phyloP scores from a whole-genome alignment of 768 basidiomycete genomes.

The Psilocybe subaeruginosa region DNA sequence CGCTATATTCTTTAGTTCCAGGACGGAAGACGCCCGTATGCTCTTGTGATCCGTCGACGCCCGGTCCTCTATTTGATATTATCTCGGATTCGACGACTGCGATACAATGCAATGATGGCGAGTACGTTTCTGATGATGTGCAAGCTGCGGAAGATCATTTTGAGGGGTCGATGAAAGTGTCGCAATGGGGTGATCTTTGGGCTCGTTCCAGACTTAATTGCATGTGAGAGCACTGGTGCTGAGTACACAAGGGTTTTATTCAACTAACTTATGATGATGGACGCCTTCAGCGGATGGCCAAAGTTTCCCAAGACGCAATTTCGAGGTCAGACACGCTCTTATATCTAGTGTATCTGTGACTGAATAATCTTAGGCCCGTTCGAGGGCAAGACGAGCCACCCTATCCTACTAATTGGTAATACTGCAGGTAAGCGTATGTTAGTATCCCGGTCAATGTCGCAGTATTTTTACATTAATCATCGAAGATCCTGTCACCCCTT shows the following conservation, averaged over 20 bases:
- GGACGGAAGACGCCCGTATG: neutral
- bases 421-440: constrained; percentile 32
- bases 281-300: neutral
- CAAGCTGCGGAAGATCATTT: constrained; percentile 32
- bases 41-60: constrained; percentile 1
- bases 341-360: neutral
- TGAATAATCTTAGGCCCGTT: constrained; percentile 31
- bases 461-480: neutral
- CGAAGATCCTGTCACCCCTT: constrained; percentile 34
- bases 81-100: constrained; percentile 11
- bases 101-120: constrained; percentile 39
- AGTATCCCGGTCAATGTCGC: neutral
- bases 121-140: constrained; percentile 28
- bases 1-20: neutral
- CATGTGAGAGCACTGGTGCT: constrained; percentile 25
- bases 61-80: neutral
- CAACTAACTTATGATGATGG: neutral
- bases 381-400: constrained; percentile 38
- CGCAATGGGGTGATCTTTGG: constrained; percentile 36
- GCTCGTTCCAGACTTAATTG: constrained; percentile 28
- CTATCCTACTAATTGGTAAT: constrained; percentile 42
- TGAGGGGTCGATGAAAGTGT: constrained; percentile 23
- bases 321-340: neutral
- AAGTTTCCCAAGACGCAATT: constrained; percentile 11
- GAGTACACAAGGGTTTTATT: too few relatives aligned